These are phyloP conservation scores for Kwoniella pini DNA, from an alignment of 768 basidiomycete species.

Conservation along the genomic window DNA sequence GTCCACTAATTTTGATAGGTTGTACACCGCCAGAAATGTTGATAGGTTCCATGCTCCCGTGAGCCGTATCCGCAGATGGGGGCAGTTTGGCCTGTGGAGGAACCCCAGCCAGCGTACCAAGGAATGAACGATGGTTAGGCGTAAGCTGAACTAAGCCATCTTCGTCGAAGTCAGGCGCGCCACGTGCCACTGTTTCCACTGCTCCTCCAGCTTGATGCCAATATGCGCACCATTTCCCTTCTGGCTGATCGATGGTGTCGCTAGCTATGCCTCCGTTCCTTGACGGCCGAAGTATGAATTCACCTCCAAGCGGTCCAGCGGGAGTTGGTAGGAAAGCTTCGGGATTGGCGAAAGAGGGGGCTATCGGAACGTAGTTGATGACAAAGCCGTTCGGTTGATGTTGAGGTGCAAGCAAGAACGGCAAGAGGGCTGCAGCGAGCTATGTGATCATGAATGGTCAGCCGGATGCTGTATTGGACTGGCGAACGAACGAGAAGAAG, in stretches of 20 bases:
- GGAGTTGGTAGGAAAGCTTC: conserved; percentile 74
- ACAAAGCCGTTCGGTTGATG: conserved; percentile 91
- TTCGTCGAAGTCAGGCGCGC: conserved; percentile 20
- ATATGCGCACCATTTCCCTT: conserved; percentile 58
- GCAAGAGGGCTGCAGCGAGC: conserved; percentile 80
- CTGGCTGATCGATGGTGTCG: conserved; percentile 31
- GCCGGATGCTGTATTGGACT: too few species aligned
- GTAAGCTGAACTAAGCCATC: conserved; percentile 30
- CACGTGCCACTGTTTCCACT: conserved; percentile 26
- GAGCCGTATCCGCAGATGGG: not conserved
- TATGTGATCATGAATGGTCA: conserved; percentile 50
- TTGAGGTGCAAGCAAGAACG: conserved; percentile 80
- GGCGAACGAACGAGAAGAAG: too few species aligned
- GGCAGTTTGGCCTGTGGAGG: conserved; percentile 6
- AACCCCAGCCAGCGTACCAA: conserved; percentile 35
- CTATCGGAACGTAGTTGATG: conserved; percentile 83
- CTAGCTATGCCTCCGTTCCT: conserved; percentile 40
- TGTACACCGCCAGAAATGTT: conserved; percentile 11
- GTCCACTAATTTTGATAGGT: conserved; percentile 39
- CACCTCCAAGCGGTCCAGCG: conserved; percentile 38
- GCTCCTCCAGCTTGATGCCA: conserved; percentile 79
- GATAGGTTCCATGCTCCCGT: conserved; percentile 16
- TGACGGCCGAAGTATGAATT: conserved; percentile 31
- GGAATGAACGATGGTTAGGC: conserved; percentile 27
- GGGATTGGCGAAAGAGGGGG: conserved; percentile 88